phyloP scores from a whole-genome alignment of 1,284 basidiomycete genomes.

The Leucoagaricus sp. region DNA sequence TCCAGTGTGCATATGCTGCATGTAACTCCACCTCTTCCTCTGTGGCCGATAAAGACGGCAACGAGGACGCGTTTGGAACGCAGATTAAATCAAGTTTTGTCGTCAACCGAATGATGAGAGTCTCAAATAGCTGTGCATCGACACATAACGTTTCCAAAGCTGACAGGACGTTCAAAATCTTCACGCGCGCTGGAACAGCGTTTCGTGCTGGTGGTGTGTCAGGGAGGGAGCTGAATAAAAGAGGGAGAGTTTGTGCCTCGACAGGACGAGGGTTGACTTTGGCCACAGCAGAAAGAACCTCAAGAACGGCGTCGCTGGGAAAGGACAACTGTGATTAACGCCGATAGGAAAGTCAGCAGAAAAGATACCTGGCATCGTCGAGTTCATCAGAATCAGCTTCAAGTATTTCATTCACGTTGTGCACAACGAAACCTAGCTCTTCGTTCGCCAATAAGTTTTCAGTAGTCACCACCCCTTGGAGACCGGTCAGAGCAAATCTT shows the following conservation, averaged over 20 bases:
- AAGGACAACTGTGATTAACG: slow-evolving; percentile 14
- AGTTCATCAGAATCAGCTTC: slow-evolving; percentile 54
- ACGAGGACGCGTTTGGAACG: slow-evolving; percentile 31
- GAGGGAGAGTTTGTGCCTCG: slow-evolving; percentile 76
- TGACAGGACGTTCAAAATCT: slow-evolving; percentile 71
- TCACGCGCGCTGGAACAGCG: slow-evolving; percentile 56
- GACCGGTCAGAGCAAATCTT: slow-evolving; percentile 60
- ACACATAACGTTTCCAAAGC: slow-evolving; percentile 78
- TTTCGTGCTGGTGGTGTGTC: slow-evolving; percentile 60
- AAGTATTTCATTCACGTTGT: slow-evolving; percentile 74
- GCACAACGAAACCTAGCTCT: slow-evolving; percentile 81
- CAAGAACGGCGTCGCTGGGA: slow-evolving; percentile 65
- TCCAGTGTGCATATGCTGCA: slow-evolving; percentile 81
- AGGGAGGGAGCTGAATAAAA: slow-evolving; percentile 76
- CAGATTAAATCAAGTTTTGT: slow-evolving; percentile 80
- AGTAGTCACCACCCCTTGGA: slow-evolving; percentile 68
- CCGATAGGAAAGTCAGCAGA: neutral
- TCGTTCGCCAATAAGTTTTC: slow-evolving; percentile 62
- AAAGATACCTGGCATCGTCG: slow-evolving; percentile 54
- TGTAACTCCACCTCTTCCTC: slow-evolving; percentile 48
- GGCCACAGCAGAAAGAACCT: slow-evolving; percentile 71
- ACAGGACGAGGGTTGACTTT: slow-evolving; percentile 66
- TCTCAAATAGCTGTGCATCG: slow-evolving; percentile 82
- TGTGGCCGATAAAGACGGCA: slow-evolving; percentile 17
- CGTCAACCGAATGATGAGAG: slow-evolving; percentile 76